Conservation (phyloP, 345 rosid species). For the Passiflora organensis region DNA sequence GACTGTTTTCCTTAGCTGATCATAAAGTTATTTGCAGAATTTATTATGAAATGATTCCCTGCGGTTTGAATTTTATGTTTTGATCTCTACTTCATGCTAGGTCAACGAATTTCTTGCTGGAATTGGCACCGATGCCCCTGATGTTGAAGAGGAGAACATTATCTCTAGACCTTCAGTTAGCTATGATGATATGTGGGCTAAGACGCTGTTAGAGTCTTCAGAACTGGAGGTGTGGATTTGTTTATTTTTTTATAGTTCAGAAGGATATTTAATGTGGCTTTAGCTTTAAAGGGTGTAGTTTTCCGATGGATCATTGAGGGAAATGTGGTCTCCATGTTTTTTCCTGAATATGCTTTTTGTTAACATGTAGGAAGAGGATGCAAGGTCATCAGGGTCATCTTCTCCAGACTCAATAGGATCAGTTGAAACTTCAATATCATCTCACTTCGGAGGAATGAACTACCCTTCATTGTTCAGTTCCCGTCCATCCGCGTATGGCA, state of each 20-base stretch:
- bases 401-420: slow-evolving; percentile 96
- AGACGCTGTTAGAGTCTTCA: slow-evolving; percentile 80
- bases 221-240: slow-evolving; percentile 59
- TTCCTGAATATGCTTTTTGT: slow-evolving; percentile 6
- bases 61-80: not conserved
- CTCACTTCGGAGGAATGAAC: slow-evolving; percentile 98
- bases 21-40: not conserved
- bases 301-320: slow-evolving; percentile 4
- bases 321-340: not conserved
- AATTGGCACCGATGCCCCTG: slow-evolving; percentile 99
- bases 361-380: slow-evolving; percentile 72
- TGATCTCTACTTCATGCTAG: slow-evolving; percentile 34
- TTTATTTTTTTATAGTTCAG: not conserved
- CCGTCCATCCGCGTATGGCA: slow-evolving; percentile 51
- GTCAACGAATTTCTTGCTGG: slow-evolving; percentile 96
- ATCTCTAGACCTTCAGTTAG: slow-evolving; percentile 84
- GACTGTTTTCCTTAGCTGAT: not conserved
- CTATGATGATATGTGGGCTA: slow-evolving; percentile 99
- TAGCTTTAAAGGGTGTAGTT: slow-evolving; percentile 5
- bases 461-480: slow-evolving; percentile 96
- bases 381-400: slow-evolving; percentile 86
- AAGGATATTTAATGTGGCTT: not conserved
- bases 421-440: slow-evolving; percentile 92
- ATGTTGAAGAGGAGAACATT: slow-evolving; percentile 92
- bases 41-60: not conserved